phyloP scores from a whole-genome alignment of 1,284 basidiomycete species.

The Pseudozyma hubeiensis region DNA sequence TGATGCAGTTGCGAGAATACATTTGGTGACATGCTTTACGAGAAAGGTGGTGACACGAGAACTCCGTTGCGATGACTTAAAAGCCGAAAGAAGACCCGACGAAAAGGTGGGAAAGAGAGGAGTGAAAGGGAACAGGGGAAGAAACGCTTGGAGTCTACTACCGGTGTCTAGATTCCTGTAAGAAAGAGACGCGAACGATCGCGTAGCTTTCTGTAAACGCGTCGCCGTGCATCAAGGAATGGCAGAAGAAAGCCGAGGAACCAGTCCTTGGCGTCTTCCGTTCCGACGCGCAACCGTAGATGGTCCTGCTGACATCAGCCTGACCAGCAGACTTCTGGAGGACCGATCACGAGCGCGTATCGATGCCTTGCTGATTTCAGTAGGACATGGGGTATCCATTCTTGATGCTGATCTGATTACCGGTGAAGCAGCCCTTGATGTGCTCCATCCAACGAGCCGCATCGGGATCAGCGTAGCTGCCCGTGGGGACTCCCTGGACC shows the following conservation, averaged over 20 bases:
- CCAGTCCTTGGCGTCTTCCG: no score
- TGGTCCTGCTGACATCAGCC: not conserved
- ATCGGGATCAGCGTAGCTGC: constrained; percentile 32
- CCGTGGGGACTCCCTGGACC: constrained; percentile 31
- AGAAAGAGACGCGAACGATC: no score
- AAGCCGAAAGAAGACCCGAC: no score
- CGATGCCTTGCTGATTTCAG: constrained; percentile 6
- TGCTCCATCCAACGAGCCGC: constrained; percentile 39
- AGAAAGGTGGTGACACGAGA: constrained; percentile 8
- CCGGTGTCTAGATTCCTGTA: no score
- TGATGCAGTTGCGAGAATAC: not conserved
- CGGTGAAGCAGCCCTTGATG: constrained; percentile 48
- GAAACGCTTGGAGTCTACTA: no score
- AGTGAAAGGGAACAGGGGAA: not conserved
- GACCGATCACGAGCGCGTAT: not conserved
- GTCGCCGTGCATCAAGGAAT: no score
- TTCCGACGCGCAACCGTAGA: no score
- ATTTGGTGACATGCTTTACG: constrained; percentile 12
- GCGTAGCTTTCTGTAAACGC: no score
- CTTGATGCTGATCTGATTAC: constrained; percentile 33
- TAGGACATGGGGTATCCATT: constrained; percentile 37
- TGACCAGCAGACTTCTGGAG: not conserved
- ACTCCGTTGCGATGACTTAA: not conserved
- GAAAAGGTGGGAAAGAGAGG: no score
- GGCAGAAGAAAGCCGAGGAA: no score